These are phyloP conservation scores for Talaromyces amestolkiae DNA, from an alignment of 2,329 filamentous ascomycete species.

Conservation along the genomic window DNA sequence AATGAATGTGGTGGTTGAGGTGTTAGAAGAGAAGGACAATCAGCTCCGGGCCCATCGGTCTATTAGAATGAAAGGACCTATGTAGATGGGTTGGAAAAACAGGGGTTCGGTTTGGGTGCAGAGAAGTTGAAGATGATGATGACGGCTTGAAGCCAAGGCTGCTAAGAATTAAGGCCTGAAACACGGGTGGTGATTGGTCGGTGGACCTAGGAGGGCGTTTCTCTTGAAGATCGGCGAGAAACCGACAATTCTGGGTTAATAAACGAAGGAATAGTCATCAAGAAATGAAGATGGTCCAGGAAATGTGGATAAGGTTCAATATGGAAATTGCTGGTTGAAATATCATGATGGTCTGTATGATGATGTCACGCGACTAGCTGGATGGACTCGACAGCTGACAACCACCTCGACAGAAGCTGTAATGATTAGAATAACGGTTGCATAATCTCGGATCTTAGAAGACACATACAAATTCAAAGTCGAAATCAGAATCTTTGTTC, in stretches of 20 bases:
- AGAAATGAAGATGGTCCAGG: background rate
- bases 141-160: slow-evolving; percentile 3
- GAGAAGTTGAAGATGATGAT: background rate
- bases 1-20: background rate
- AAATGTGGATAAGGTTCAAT: background rate
- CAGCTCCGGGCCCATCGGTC: background rate
- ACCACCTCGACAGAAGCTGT: background rate
- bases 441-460: too few species aligned
- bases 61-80: background rate
- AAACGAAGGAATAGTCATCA: background rate
- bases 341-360: background rate
- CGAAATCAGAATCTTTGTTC: background rate
- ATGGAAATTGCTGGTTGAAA: background rate
- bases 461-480: background rate
- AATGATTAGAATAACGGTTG: background rate
- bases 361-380: slow-evolving; percentile 5
- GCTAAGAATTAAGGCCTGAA: background rate
- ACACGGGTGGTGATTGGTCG: background rate
- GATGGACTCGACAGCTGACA: background rate
- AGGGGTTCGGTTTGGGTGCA: too few species aligned
- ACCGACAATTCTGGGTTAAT: background rate
- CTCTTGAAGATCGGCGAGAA: background rate
- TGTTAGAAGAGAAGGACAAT: background rate
- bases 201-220: background rate
- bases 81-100: background rate